Base-by-base conservation (phyloP, 1,284 basidiomycete species). In the Leucoagaricus sp. region DNA sequence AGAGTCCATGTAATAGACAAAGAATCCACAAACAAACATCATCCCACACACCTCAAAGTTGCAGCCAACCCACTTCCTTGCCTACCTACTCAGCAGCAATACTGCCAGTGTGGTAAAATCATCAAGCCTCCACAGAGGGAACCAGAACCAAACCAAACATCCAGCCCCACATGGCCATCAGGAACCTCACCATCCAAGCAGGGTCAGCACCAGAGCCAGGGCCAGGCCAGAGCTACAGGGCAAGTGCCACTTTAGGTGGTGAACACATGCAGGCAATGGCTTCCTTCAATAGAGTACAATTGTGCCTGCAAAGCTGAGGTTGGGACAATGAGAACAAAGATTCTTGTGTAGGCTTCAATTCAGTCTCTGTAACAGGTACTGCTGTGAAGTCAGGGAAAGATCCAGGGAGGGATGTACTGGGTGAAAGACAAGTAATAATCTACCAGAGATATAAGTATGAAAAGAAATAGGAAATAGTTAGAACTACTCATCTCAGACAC, bases 101-200 rank as follows among this genome's bases (percentile, higher is more conserved):
- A n/a, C 15, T n/a, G n/a, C n/a, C n/a, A n/a, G n/a, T n/a, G n/a
- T n/a, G n/a, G n/a, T n/a, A n/a, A 38, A 38, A 38, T 12, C 17
- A n/a, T 50, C 54, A 50, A 25, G 31, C 3, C 13, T 45, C 53
- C 38, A 67, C 66, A 19, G 65, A 65, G 25, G 69, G 65, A 50
- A 77, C 54, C 63, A 23, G 86, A 75, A 28, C 82, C 78, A 63
- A n/a, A 2, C 54, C 54, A 45, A 56, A 56, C 54, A 91, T 78
- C 89, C 89, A 91, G 12, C 88, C 89, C 68, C 88, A 90, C 68
- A 89, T 79, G 23, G 85, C 77, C 85, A 91, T 88, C 69, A 91
- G 68, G 68, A 89, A 89, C 55, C 86, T 73, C 47, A 90, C 85
- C 74, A 89, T 79, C 87, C 87, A 91, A 31, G 88, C 87, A 9